A percentile compares a stretch with the other conserved stretches of the same genome.
phyloP scores from a whole-genome alignment of 768 basidiomycete genomes.

The Piloderma croceum region DNA sequence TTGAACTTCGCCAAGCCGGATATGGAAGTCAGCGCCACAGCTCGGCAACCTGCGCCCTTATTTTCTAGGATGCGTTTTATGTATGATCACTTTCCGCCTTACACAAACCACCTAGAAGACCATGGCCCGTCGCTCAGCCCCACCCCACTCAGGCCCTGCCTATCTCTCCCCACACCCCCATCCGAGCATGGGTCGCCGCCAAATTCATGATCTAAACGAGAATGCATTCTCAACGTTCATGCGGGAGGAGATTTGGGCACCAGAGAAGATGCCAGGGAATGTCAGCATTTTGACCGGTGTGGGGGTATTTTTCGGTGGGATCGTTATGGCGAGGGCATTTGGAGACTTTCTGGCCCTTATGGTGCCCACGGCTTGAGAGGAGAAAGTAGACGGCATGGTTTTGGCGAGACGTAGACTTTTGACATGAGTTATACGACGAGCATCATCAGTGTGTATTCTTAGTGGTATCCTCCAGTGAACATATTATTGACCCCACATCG shows the following conservation, averaged over 20 bases:
- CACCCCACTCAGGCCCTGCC: constrained; percentile 46
- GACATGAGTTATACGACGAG: no score
- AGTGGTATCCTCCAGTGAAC: no score
- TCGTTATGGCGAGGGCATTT: constrained; percentile 68
- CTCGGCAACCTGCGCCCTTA: no score
- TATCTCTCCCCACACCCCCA: constrained; percentile 49
- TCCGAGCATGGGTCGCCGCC: constrained; percentile 33
- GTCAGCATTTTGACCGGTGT: constrained; percentile 62
- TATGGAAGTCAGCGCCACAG: no score
- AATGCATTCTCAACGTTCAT: constrained; percentile 49
- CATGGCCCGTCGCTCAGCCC: constrained; percentile 69
- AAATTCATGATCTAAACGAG: constrained; percentile 54
- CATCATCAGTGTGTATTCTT: no score
- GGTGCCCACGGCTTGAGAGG: no score
- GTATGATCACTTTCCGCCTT: no score
- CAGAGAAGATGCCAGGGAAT: constrained; percentile 73
- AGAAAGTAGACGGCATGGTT: no score
- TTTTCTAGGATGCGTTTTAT: no score
- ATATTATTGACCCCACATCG: no score
- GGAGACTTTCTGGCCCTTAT: constrained; percentile 76
- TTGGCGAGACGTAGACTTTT: no score
- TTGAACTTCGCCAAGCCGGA: no score
- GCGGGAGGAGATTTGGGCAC: constrained; percentile 62
- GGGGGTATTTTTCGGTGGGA: constrained; percentile 63
- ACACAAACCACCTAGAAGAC: constrained; percentile 1